Evolutionary conservation across 108 stramenopile species (phyloP), one percentile per base, ranked within the genome.

Genomic region (Cyclotella baltica): DNA sequence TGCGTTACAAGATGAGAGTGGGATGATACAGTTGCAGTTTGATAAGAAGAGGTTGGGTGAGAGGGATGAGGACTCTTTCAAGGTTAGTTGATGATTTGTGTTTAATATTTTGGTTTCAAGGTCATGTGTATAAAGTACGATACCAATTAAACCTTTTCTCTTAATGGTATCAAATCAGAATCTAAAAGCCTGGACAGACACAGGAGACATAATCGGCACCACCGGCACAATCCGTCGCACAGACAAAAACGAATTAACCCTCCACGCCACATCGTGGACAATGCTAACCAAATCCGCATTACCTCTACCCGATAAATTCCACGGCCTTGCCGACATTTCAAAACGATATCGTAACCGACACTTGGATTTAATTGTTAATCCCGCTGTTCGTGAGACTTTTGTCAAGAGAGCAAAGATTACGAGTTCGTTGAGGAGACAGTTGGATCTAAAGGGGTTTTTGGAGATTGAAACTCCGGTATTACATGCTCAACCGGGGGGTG

Each of bases 381-480:
- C 96, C 16, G 73, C 84, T 36, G 98, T 98, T 6, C 74, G 94
- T 25, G 96, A 95, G 3, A 97, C 96, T 10, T 98, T 99, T 70
- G 88, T 90, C 50, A 88, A 93, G 73, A 86, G 99, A 34, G 96
- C 98, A 25, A 72, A 67, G 72, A 96, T 98, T 22, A 94, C 96
- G 1, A 90, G 95, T n/a, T 80, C 83, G 66, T 71, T 99, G 36
- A 90, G 99, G 29, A 85, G 95, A 18, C 71, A 88, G n/a, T 85
- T 99, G 36, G 96, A 99, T 72, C 90, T 86, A 27, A 83, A 64
- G 51, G 97, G 97, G 18, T 99, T 98, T 87, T 83, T 99, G 76
- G 99, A 99, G 87, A 97, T 99, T 67, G 99, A 99, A 85, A 99
- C 99, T 38, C 99, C 99, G 0, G 95, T 97, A 3, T 73, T 99